Evolutionary conservation across 495 filamentous ascomycete species (phyloP).

Genomic region (Xylaria nigripes): DNA sequence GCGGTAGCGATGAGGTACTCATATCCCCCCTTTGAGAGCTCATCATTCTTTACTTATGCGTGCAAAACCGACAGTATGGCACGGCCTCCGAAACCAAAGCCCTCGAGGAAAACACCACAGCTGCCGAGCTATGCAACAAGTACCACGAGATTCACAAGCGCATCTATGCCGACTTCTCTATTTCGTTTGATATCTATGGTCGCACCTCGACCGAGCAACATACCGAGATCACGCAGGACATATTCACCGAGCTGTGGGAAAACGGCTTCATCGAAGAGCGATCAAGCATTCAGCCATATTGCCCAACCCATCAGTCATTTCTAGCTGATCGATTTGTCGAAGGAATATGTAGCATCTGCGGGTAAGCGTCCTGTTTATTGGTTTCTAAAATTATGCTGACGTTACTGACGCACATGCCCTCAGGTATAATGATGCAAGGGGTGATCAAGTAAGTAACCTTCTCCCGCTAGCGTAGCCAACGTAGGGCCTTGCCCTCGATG

Average conservation of each 20-base stretch:
- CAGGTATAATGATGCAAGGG: background rate
- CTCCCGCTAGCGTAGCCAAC: background rate
- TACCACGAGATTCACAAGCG: slow-evolving; percentile 31
- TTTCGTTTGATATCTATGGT: slow-evolving; percentile 32
- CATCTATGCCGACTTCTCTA: slow-evolving; percentile 31
- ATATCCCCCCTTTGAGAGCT: background rate
- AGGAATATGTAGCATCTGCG: slow-evolving; percentile 8
- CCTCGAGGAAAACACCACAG: slow-evolving; percentile 27
- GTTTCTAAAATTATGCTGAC: background rate
- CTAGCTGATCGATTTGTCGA: slow-evolving; percentile 71
- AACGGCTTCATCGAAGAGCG: slow-evolving; percentile 80
- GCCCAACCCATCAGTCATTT: slow-evolving; percentile 74
- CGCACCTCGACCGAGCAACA: slow-evolving; percentile 42
- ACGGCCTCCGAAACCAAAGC: slow-evolving; percentile 35
- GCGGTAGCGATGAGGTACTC: slow-evolving; percentile 27
- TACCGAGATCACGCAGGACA: slow-evolving; percentile 75
- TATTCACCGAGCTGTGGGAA: slow-evolving; percentile 66
- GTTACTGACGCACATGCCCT: background rate
- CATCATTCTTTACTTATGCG: background rate
- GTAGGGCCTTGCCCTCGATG: background rate
- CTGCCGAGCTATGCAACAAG: slow-evolving; percentile 31
- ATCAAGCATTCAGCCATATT: slow-evolving; percentile 72
- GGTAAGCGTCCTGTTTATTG: background rate
- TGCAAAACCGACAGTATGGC: slow-evolving; percentile 18
- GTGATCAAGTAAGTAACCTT: slow-evolving; percentile 3